These are phyloP conservation scores for Babesia ovata DNA, from an alignment of 169 alveolate genomes.

Conservation along the genomic window DNA sequence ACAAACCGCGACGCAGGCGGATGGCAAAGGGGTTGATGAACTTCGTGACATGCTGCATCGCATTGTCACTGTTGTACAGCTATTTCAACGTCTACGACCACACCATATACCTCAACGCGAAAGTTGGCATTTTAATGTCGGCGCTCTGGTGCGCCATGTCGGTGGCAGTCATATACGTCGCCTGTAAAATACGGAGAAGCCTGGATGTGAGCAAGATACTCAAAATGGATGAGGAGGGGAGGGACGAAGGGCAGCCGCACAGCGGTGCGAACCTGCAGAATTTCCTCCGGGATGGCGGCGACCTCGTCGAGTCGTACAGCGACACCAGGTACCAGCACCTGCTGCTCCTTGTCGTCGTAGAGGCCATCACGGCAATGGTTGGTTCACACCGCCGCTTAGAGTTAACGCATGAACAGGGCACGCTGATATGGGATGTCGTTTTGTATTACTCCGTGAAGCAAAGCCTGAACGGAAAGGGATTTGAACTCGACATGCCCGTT, in stretches of 20 bases:
- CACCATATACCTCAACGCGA: constrained; percentile 44
- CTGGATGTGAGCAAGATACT: constrained; percentile 27
- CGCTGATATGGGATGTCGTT: constrained; percentile 52
- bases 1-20: constrained; percentile 5
- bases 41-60: constrained; percentile 13
- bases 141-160: constrained; percentile 65
- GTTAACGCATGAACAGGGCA: constrained; percentile 26
- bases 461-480: constrained; percentile 12
- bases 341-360: constrained; percentile 50
- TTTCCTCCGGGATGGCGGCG: neutral
- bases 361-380: constrained; percentile 52
- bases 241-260: constrained; percentile 19
- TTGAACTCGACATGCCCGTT: constrained; percentile 48
- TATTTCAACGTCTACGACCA: constrained; percentile 5
- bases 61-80: constrained; percentile 24
- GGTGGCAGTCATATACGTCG: constrained; percentile 42
- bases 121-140: constrained; percentile 52
- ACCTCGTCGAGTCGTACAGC: constrained; percentile 54
- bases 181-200: constrained; percentile 37
- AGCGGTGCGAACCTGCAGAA: constrained; percentile 1
- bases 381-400: neutral
- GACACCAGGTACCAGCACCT: constrained; percentile 59
- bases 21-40: constrained; percentile 18
- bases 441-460: constrained; percentile 38
- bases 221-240: constrained; percentile 8